Base-by-base conservation (phyloP, 345 rosid species). In the Kernera saxatilis region DNA sequence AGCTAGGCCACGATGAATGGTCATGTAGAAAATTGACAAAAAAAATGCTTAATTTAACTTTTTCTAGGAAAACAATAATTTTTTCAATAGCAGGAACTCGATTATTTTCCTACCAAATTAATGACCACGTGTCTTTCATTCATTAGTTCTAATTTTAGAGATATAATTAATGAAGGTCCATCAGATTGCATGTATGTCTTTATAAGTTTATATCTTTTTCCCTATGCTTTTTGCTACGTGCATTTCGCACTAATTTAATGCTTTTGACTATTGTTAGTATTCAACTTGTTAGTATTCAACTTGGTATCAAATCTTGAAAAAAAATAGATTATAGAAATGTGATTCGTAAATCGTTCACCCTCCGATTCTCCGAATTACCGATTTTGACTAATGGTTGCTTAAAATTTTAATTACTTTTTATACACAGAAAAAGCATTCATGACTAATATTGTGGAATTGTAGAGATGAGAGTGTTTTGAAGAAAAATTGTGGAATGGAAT, bases 111-210 rank as follows among this genome's bases (percentile, higher is more conserved):
- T 74, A 69, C 73, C 73, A 60, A 40, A 51, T 32, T 30, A 32
- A 41, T 23, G 33, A 26, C 48, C 57, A 74, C 50, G 78, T 74
- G 56, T 59, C 73, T 13, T 41, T 32, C 64, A 60, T 25, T 67
- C 56, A 60, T 60, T 67, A 19, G 78, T 17, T 67, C 56, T 67
- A 53, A 57, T 22, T 67, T 67, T 33, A 41, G 69, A 67, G 61
- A 67, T 50, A 43, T 19, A 59, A 32, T 50, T 67, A 17, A 35
- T 59, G 69, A 41, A 33, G 73, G 69, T 52, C 69, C 78, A 59
- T 58, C 44, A 49, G 39, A 65, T 48, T 74, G 78, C 78, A 74
- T 74, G 78, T 59, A 67, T 74, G 73, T 67, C 73, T 74, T 14
- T 23, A 49, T 50, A 57, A 48, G 51, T 57, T 48, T 49, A 29